Evolutionary conservation across 805 yeast genomes (phyloP).

Genomic region (Blastobotrys americana): DNA sequence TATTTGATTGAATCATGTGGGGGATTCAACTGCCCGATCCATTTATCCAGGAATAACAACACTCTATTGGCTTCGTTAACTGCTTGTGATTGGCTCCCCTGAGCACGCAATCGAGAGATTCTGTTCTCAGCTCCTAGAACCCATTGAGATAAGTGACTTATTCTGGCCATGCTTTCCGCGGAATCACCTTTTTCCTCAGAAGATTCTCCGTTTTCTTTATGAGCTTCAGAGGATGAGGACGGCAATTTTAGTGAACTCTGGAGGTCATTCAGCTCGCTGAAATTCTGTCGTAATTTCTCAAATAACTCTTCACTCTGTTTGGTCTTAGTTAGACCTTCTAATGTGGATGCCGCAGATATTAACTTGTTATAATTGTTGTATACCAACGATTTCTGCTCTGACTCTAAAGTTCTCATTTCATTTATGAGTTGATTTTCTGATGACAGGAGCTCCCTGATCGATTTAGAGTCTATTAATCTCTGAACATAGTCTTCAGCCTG

Average conservation of each 20-base stretch:
- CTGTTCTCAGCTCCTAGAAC: conserved; percentile 2
- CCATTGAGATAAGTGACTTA: conserved; percentile 1
- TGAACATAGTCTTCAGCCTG: conserved; percentile 19
- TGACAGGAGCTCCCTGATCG: conserved; percentile 21
- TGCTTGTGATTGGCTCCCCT: background rate
- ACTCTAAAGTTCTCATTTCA: conserved; percentile 28
- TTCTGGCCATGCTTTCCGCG: background rate
- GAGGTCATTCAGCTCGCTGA: background rate
- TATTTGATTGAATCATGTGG: background rate
- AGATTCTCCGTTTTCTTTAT: background rate
- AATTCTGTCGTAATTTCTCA: background rate
- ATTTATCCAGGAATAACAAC: conserved; percentile 1
- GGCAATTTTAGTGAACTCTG: background rate
- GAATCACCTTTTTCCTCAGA: background rate
- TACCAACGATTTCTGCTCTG: conserved; percentile 34
- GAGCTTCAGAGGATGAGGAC: no score
- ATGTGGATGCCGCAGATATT: conserved; percentile 30
- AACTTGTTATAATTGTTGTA: conserved; percentile 34
- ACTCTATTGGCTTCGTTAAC: conserved; percentile 1
- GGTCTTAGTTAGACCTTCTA: conserved; percentile 20
- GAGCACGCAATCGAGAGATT: background rate
- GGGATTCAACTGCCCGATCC: background rate
- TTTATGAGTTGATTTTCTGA: conserved; percentile 23
- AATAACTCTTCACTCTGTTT: background rate
- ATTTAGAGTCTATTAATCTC: conserved; percentile 15